Base-by-base conservation (phyloP, 2,329 filamentous ascomycete species). In the Catunica adiposa region DNA sequence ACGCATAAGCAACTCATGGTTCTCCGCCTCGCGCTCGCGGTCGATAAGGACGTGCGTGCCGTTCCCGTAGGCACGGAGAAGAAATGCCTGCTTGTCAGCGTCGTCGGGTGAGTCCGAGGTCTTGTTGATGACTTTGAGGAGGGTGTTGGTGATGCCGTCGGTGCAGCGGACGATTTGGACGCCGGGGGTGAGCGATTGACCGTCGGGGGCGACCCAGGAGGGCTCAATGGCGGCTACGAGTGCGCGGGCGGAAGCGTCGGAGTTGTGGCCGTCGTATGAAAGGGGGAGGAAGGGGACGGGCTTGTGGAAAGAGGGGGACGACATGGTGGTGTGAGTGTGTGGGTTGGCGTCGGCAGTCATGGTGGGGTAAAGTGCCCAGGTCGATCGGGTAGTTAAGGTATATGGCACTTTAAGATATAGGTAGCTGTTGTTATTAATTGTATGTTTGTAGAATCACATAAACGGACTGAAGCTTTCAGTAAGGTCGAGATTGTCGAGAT, bases 131-230 rank as follows among this genome's bases (percentile, higher is more conserved):
- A 83, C 82, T 67, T 89, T 89, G 60, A 89, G 74, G 51, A 90
- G 73, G 52, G 89, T 97, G 70, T 98, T 98, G 62, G 92, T 98
- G 71, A 97, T 98, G 65, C 92, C 92, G 65, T 98, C 92, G 40
- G 89, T 98, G 73, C 97, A 98, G 61, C 86, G 83, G 62, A 88
- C 77, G 66, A 97, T 87, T 64, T 92, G 82, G 63, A 98, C 77
- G 25, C 50, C 54, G 8, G 50, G 15, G 23, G 51, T 38, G 23
- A 56, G 50, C 3, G 38, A 15, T 7, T 17, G 31, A n/a, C 54
- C 53, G 61, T 82, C 80, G 37, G 78, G 73, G 51, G 77, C 76
- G 62, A 81, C 76, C 92, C 92, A 98, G 63, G 94, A 81, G 9
- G 89, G 89, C 58, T 83, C 79, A 59, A 96, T 74, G 26, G 86